A percentile compares a stretch with the other conserved stretches of the same genome.
These are phyloP conservation scores for Debaryomyces fabryi DNA, from an alignment of 1,139 yeast species.

Conservation along the genomic window DNA sequence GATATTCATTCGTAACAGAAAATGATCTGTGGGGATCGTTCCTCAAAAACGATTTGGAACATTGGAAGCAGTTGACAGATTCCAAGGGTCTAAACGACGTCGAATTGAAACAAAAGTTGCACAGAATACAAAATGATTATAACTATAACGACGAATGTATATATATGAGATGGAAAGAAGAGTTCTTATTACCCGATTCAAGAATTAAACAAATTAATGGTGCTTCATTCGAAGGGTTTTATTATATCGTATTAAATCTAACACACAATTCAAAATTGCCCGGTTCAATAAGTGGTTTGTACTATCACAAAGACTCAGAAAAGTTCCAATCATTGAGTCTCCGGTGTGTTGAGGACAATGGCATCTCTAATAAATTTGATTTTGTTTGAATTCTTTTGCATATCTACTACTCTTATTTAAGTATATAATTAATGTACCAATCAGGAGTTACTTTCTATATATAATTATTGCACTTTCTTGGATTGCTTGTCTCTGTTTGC, in stretches of 20 bases:
- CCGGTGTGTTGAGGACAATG: conserved; percentile 36
- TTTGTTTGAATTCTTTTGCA: conserved; percentile 17
- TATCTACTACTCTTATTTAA: background rate
- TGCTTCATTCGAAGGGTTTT: conserved; percentile 92
- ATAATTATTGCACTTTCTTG: conserved; percentile 3
- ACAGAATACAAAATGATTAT: conserved; percentile 33
- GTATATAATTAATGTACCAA: background rate
- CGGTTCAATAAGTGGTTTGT: conserved; percentile 77
- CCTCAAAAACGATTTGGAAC: conserved; percentile 73
- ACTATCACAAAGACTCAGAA: conserved; percentile 77
- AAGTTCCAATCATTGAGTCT: conserved; percentile 62
- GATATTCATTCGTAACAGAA: conserved; percentile 45
- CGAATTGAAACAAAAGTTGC: conserved; percentile 30
- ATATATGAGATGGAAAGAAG: conserved; percentile 96
- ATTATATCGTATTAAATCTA: conserved; percentile 82
- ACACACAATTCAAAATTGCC: conserved; percentile 28
- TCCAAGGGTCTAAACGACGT: conserved; percentile 26
- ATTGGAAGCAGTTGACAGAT: conserved; percentile 80
- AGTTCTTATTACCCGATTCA: conserved; percentile 81
- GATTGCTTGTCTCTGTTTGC: conserved; percentile 38
- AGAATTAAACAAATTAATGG: conserved; percentile 66
- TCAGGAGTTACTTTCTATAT: background rate
- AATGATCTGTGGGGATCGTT: conserved; percentile 60
- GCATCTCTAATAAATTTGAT: conserved; percentile 28
- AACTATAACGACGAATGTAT: conserved; percentile 43